These are phyloP conservation scores for Rubus parviflorus DNA, from an alignment of 306 rosid species.

Conservation along the genomic window DNA sequence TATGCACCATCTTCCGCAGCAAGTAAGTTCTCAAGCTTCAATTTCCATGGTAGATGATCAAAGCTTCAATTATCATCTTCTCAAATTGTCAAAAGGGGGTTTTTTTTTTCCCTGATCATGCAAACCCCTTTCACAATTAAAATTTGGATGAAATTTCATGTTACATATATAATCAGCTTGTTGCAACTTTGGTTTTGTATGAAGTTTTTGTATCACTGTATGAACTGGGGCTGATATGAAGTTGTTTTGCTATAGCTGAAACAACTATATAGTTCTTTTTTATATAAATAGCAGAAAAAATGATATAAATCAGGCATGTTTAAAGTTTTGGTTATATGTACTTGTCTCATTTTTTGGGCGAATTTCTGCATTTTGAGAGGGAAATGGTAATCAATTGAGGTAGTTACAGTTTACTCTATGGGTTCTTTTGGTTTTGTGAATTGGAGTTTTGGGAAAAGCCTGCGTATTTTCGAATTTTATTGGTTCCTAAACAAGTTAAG, in stretches of 20 bases:
- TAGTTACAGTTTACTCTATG: conserved; percentile 27
- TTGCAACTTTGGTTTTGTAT: not conserved
- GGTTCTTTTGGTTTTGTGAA: conserved; percentile 17
- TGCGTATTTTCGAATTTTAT: not conserved
- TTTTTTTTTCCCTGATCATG: conserved; percentile 21
- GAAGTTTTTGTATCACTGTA: not conserved
- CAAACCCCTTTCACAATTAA: conserved; percentile 6
- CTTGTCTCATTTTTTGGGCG: not conserved
- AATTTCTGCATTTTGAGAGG: conserved; percentile 11
- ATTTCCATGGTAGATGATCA: conserved; percentile 13
- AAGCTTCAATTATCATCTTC: not conserved
- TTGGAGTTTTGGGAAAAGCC: conserved; percentile 16
- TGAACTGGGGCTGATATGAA: not conserved
- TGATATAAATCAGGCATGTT: conserved; percentile 1
- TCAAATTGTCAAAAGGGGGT: conserved; percentile 5
- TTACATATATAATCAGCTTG: not conserved
- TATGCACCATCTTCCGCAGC: conserved; percentile 18
- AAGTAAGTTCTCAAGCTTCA: conserved; percentile 43
- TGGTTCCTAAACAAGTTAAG: not conserved
- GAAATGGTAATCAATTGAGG: conserved; percentile 26
- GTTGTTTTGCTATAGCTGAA: conserved; percentile 7
- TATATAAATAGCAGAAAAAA: conserved; percentile 5
- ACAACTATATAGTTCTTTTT: conserved; percentile 5
- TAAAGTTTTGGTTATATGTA: not conserved
- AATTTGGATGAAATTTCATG: not conserved